phyloP scores from a whole-genome alignment of 1,284 basidiomycete genomes.

The Ustilago nuda region DNA sequence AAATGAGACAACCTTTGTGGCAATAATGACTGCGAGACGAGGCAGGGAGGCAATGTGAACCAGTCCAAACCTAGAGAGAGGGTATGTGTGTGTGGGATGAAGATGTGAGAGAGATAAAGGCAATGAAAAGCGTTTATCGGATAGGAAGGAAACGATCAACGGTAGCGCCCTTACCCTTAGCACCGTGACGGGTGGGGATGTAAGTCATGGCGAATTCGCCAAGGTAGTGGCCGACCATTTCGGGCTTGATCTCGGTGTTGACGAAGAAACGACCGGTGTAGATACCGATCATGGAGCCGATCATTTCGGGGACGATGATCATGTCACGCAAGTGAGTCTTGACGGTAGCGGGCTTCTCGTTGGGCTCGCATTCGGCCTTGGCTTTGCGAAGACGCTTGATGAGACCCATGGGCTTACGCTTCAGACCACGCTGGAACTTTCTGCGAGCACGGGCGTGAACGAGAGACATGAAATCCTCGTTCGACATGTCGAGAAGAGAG shows the following conservation, averaged over 20 bases:
- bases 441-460: constrained; percentile 98
- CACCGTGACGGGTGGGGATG: constrained; percentile 99
- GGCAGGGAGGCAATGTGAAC: constrained; percentile 15
- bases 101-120: background rate
- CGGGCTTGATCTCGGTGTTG: constrained; percentile 85
- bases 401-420: constrained; percentile 97
- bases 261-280: constrained; percentile 88
- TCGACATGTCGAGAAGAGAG: constrained; percentile 94
- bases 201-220: constrained; percentile 84
- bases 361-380: constrained; percentile 97
- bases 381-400: constrained; percentile 99
- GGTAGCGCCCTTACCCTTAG: constrained; percentile 96
- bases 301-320: constrained; percentile 99
- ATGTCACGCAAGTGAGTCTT: constrained; percentile 99
- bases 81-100: background rate
- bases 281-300: constrained; percentile 71
- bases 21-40: background rate
- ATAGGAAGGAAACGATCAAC: constrained; percentile 75
- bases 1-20: background rate
- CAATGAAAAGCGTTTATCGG: constrained; percentile 71
- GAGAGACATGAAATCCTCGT: constrained; percentile 82
- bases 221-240: constrained; percentile 99
- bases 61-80: constrained; percentile 8
- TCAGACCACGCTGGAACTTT: constrained; percentile 98
- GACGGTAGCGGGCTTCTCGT: constrained; percentile 97